A percentile compares a stretch with the other conserved stretches of the same genome.
Conservation (phyloP, 139 green algal species). For the Tetratostichococcus sp. region DNA sequence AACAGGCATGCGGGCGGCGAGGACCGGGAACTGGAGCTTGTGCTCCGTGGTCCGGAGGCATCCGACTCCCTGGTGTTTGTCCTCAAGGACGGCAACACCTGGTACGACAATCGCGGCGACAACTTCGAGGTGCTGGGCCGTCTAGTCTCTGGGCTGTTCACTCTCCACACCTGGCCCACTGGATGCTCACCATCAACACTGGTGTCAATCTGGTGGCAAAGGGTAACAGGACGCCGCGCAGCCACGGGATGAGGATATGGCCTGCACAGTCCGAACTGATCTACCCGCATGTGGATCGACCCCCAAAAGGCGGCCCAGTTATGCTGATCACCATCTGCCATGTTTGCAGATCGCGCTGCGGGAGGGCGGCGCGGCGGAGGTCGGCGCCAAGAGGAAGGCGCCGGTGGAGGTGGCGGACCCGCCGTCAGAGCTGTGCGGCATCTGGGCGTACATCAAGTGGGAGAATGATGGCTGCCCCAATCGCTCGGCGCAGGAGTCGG, state of each 20-base stretch:
- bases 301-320: too few species aligned
- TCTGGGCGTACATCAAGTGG: conserved; percentile 96
- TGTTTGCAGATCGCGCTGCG: neutral
- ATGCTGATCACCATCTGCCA: too few species aligned
- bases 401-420: conserved; percentile 45
- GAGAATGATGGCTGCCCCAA: conserved; percentile 71
- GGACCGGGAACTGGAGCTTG: conserved; percentile 16
- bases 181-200: too few species aligned
- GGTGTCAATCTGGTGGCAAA: too few species aligned
- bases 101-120: conserved; percentile 67
- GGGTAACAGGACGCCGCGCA: too few species aligned
- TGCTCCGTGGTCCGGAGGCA: conserved; percentile 60
- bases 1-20: conserved; percentile 10
- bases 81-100: conserved; percentile 81
- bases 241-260: too few species aligned
- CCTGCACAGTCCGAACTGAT: too few species aligned
- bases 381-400: conserved; percentile 1
- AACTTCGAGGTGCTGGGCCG: conserved; percentile 77
- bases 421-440: conserved; percentile 84
- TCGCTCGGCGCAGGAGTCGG: conserved; percentile 49
- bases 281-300: too few species aligned
- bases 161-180: too few species aligned
- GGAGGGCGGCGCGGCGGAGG: neutral
- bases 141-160: neutral
- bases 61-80: conserved; percentile 91